Conservation (phyloP, 2,329 filamentous ascomycete species). For the Endothia cerciana region DNA sequence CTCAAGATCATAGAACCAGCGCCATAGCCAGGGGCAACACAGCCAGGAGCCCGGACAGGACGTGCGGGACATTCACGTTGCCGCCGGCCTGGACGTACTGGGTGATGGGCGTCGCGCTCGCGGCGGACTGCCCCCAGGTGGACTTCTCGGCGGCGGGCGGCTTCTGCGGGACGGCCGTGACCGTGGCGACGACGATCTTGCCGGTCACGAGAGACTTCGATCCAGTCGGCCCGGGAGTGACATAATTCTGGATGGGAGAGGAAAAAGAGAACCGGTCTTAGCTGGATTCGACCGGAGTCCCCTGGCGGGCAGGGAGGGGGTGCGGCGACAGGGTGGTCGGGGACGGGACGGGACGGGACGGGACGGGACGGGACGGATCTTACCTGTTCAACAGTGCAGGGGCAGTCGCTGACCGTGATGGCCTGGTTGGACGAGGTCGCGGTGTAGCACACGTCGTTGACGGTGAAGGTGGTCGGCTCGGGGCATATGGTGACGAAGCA, state of each 20-base stretch:
- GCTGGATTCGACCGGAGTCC: background rate
- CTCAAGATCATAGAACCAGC: slow-evolving; percentile 1
- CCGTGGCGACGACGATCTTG: background rate
- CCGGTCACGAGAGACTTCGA: background rate
- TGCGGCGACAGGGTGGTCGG: too few species aligned
- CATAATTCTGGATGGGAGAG: background rate
- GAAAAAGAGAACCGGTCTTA: too few species aligned
- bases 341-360: background rate
- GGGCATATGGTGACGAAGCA: slow-evolving; percentile 47
- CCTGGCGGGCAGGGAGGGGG: background rate
- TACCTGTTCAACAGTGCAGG: slow-evolving; percentile 47
- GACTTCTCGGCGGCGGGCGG: background rate
- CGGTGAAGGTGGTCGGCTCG: slow-evolving; percentile 54
- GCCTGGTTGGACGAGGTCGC: slow-evolving; percentile 50
- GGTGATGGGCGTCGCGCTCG: slow-evolving; percentile 2
- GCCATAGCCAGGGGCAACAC: background rate
- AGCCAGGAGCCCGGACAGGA: background rate
- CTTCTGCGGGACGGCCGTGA: background rate
- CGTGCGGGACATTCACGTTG: slow-evolving; percentile 6
- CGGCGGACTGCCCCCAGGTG: background rate
- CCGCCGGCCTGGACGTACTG: slow-evolving; percentile 6
- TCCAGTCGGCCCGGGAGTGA: background rate
- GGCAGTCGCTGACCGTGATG: slow-evolving; percentile 58
- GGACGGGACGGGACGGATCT: background rate
- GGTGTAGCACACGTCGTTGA: slow-evolving; percentile 56